These are phyloP conservation scores for Candida maltosa DNA, from an alignment of 805 yeast species.

Conservation along the genomic window DNA sequence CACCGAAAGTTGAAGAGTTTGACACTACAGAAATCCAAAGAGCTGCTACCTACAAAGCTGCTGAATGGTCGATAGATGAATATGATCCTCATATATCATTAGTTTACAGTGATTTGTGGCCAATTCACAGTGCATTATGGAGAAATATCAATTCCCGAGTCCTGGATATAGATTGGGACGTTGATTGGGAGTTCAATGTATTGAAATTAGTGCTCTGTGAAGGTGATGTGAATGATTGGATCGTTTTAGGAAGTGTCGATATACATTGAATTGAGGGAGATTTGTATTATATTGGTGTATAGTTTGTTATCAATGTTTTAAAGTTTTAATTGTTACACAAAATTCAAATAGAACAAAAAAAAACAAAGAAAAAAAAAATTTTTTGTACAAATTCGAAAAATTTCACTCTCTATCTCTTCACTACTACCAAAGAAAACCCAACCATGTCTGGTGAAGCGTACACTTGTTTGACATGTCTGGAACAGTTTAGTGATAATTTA, in stretches of 20 bases:
- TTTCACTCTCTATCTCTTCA: too few species aligned
- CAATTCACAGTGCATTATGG: slow-evolving; percentile 64
- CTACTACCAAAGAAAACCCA: not conserved
- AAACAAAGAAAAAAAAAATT: too few species aligned
- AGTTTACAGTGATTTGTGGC: slow-evolving; percentile 62
- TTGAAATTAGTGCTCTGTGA: slow-evolving; percentile 65
- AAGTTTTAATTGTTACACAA: too few species aligned
- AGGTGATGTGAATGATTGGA: slow-evolving; percentile 72
- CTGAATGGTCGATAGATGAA: slow-evolving; percentile 52
- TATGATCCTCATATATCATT: slow-evolving; percentile 74
- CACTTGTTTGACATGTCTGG: slow-evolving; percentile 48
- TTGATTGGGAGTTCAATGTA: slow-evolving; percentile 70
- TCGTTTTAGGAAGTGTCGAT: slow-evolving; percentile 53
- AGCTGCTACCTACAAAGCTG: slow-evolving; percentile 46
- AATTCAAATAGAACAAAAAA: too few species aligned
- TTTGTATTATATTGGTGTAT: too few species aligned
- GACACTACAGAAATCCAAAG: slow-evolving; percentile 20
- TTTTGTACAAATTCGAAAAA: too few species aligned
- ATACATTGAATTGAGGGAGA: too few species aligned
- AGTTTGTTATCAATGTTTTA: too few species aligned
- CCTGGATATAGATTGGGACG: slow-evolving; percentile 44
- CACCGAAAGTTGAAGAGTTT: slow-evolving; percentile 15
- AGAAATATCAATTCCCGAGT: slow-evolving; percentile 63
- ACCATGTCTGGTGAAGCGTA: slow-evolving; percentile 15
- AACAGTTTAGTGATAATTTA: slow-evolving; percentile 23